phyloP scores from a whole-genome alignment of 345 rosid genomes.

The Raphanus raphanistrum region DNA sequence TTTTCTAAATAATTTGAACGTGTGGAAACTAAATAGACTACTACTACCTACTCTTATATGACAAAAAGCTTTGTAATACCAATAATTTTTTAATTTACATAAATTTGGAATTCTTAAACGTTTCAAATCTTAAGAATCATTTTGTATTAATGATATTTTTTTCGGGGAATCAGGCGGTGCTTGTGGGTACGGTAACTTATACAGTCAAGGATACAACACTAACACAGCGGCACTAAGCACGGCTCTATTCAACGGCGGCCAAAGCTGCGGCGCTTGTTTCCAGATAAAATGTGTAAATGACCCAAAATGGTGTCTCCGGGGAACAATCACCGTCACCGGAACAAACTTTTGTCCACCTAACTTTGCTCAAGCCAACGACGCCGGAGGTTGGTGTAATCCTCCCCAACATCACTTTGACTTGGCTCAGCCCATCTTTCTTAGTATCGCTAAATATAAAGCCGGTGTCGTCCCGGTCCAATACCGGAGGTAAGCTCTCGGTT shows the following conservation, averaged over 20 bases:
- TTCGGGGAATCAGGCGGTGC: slow-evolving; percentile 61
- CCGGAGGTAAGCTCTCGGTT: slow-evolving; percentile 51
- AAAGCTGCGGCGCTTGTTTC: slow-evolving; percentile 74
- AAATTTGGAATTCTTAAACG: neutral
- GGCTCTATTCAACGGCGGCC: slow-evolving; percentile 71
- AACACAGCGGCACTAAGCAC: slow-evolving; percentile 84
- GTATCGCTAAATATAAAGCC: slow-evolving; percentile 69
- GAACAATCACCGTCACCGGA: slow-evolving; percentile 66
- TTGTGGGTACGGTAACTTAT: slow-evolving; percentile 75
- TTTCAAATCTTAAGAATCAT: neutral
- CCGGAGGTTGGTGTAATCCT: slow-evolving; percentile 89
- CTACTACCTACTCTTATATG: neutral
- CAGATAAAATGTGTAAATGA: slow-evolving; percentile 61
- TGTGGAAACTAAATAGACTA: neutral
- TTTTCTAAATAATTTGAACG: neutral
- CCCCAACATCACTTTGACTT: slow-evolving; percentile 78
- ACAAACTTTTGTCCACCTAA: slow-evolving; percentile 87
- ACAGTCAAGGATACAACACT: slow-evolving; percentile 75
- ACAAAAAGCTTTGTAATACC: neutral
- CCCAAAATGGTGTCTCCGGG: slow-evolving; percentile 63
- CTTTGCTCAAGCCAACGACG: slow-evolving; percentile 66
- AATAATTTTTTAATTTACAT: neutral
- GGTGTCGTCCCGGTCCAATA: slow-evolving; percentile 74
- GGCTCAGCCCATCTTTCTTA: slow-evolving; percentile 79
- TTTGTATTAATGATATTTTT: neutral